Base-by-base conservation (phyloP, 164 flowering plant genomes). In the Hamamelis virginiana region DNA sequence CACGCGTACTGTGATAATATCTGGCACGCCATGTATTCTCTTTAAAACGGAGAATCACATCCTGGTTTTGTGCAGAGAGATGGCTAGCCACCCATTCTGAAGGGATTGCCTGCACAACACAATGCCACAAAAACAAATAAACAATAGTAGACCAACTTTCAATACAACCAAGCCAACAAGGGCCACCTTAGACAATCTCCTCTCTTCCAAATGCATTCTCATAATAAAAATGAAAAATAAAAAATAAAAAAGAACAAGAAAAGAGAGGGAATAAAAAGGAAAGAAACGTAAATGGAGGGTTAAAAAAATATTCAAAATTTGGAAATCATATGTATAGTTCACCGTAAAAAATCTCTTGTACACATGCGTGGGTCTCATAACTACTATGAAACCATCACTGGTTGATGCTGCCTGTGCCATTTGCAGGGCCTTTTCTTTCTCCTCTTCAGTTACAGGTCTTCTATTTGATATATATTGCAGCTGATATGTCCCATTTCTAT, bases 291-390 rank as follows among this genome's bases (percentile, higher is more conserved):
- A 41, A 5, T 8, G 4, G 15, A 58, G 26, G 26, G 18, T 9
- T 5, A 16, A 58, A 11, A 12, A 23, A 25, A 25, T 15, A 58
- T 22, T 3, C 28, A 23, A 28, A 9, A 8, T 3, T 14, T 10
- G 33, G n/a, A 38, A 4, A 25, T 9, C 26, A 1, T 2, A 9
- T 57, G 60, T 12, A 61, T 11, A 18, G 5, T 26, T 72, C 77
- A 81, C 87, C 83, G 81, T 10, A 63, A 18, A 78, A 68, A 68
- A 84, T 33, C 71, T 73, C 66, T 16, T 76, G 69, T 59, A 70
- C 9, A 84, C 85, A 62, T 78, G 69, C 15, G 82, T 72, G 22
- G 80, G 79, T 19, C 66, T 69, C 85, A 84, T 80, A 4, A 81
- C 73, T 28, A 74, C 63, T 5, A 69, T 18, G 59, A 80, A 78